Conservation (phyloP, 805 yeast species). For the Nakazawaea peltata region DNA sequence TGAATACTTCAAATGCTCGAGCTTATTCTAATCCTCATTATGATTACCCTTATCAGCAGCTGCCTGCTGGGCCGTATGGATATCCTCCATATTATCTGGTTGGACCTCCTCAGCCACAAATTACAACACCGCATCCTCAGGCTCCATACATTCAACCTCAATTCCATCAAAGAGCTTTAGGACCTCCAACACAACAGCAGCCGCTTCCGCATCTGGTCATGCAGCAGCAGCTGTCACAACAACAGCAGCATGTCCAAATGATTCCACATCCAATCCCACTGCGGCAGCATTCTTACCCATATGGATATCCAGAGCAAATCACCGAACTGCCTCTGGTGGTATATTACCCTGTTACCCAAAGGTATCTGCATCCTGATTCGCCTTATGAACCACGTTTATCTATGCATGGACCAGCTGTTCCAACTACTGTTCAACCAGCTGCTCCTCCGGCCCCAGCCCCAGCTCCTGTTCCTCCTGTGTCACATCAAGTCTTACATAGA, state of each 20-base stretch:
- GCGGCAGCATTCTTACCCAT: not conserved
- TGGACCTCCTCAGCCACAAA: no score
- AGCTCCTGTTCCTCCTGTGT: not conserved
- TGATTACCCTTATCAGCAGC: not conserved
- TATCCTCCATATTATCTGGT: not conserved
- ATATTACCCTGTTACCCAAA: slow-evolving; percentile 9
- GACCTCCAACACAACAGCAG: no score
- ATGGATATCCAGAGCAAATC: no score
- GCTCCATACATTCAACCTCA: no score
- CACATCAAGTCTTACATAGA: no score
- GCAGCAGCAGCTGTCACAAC: slow-evolving; percentile 3
- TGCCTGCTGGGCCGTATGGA: not conserved
- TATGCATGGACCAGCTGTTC: not conserved
- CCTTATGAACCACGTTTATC: slow-evolving; percentile 8
- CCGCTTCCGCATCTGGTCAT: not conserved
- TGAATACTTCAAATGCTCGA: slow-evolving; percentile 1
- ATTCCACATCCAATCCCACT: not conserved
- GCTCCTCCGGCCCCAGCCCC: slow-evolving; percentile 1
- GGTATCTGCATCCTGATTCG: slow-evolving; percentile 10
- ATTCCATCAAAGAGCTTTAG: no score
- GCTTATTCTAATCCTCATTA: not conserved
- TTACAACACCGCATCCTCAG: no score
- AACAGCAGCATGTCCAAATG: not conserved
- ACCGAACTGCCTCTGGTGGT: not conserved
- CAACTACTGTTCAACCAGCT: slow-evolving; percentile 15